These are phyloP conservation scores for Schrenkiella parvula DNA, from an alignment of 345 rosid species.

Conservation along the genomic window DNA sequence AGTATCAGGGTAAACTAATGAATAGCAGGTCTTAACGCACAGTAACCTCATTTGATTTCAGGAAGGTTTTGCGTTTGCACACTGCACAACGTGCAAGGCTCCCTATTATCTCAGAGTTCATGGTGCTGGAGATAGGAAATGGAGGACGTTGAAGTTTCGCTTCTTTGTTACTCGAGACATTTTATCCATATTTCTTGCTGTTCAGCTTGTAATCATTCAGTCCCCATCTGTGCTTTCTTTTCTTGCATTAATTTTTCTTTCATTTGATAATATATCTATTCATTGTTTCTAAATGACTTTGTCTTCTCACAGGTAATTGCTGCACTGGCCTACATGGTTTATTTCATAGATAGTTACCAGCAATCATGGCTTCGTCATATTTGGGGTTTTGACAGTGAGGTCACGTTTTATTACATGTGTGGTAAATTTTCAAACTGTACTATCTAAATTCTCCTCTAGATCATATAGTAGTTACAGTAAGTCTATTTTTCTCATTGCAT, in stretches of 20 bases:
- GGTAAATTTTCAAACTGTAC: constrained; percentile 51
- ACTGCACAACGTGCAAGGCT: constrained; percentile 99
- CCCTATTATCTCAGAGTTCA: constrained; percentile 98
- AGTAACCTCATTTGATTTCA: constrained; percentile 30
- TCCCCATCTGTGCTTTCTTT: neutral
- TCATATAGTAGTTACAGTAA: neutral
- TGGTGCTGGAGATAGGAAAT: constrained; percentile 90
- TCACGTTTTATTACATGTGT: constrained; percentile 92
- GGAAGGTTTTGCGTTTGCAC: constrained; percentile 99
- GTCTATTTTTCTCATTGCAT: no score
- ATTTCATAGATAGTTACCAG: constrained; percentile 66
- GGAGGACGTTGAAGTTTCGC: constrained; percentile 93
- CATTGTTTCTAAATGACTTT: neutral
- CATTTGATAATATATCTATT: neutral
- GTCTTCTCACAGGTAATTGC: constrained; percentile 66
- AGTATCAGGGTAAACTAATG: neutral
- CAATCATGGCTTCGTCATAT: constrained; percentile 81
- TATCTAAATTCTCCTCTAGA: neutral
- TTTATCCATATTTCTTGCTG: constrained; percentile 78
- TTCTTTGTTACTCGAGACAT: constrained; percentile 99
- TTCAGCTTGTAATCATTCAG: constrained; percentile 72
- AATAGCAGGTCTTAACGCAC: neutral
- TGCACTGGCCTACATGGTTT: constrained; percentile 82
- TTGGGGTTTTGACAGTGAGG: constrained; percentile 88
- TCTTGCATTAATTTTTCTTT: neutral